phyloP scores from a whole-genome alignment of 2,329 filamentous ascomycete genomes.

The Alternaria angustiovoidea region DNA sequence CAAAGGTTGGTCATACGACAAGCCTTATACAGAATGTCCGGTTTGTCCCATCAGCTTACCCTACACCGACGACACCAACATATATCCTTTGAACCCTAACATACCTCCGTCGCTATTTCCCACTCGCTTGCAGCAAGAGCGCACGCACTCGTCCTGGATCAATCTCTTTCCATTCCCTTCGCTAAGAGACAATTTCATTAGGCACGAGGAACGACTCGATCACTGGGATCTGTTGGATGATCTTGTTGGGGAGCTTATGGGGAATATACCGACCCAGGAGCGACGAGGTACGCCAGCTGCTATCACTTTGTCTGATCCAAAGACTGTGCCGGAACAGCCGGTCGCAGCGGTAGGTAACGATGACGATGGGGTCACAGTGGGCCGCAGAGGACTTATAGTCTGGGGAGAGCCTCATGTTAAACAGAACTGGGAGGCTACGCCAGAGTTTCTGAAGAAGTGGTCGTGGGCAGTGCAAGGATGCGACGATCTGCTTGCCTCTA shows the following conservation, averaged over 20 bases:
- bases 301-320: not conserved
- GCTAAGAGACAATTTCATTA: constrained; percentile 60
- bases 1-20: constrained; percentile 4
- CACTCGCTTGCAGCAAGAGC: constrained; percentile 57
- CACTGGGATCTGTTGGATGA: constrained; percentile 11
- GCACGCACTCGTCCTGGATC: constrained; percentile 63
- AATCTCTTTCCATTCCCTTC: constrained; percentile 65
- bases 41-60: constrained; percentile 12
- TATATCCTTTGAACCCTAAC: constrained; percentile 17
- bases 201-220: constrained; percentile 4
- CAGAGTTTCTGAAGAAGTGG: constrained; percentile 14
- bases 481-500: constrained; percentile 11
- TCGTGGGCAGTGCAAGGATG: constrained; percentile 18
- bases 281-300: not conserved
- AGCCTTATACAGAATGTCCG: not conserved
- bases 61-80: constrained; percentile 10
- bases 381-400: constrained; percentile 14
- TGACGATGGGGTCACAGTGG: constrained; percentile 6
- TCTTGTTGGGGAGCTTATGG: constrained; percentile 13
- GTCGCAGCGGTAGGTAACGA: not conserved
- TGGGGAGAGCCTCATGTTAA: constrained; percentile 20
- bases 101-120: constrained; percentile 54
- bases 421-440: constrained; percentile 16
- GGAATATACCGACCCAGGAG: not conserved
- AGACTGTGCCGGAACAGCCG: not conserved